phyloP scores from a whole-genome alignment of 352 stramenopile species.

The Phytopythium sindhum region DNA sequence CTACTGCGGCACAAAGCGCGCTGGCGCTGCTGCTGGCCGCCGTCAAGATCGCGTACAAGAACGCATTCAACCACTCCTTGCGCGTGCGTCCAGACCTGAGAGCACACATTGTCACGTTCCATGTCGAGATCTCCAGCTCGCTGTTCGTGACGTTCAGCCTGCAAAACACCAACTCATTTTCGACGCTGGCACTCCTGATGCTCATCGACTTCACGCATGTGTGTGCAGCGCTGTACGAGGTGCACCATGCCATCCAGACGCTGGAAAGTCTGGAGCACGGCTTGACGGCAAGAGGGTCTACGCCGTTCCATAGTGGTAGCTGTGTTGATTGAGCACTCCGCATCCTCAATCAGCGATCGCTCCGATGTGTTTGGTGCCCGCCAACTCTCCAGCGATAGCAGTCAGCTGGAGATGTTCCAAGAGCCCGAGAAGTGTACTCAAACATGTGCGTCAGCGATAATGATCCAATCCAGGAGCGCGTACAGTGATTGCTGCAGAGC shows the following conservation, averaged over 20 bases:
- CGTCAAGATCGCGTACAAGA: constrained; percentile 31
- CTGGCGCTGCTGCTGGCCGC: constrained; percentile 22
- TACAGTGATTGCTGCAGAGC: background rate
- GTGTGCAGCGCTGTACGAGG: constrained; percentile 10
- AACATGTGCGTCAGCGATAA: no score
- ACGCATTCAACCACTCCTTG: constrained; percentile 18
- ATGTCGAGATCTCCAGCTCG: constrained; percentile 38
- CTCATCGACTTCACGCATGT: constrained; percentile 18
- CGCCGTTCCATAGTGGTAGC: no score
- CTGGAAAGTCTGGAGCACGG: constrained; percentile 7
- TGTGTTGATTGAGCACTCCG: background rate
- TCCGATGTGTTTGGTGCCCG: background rate
- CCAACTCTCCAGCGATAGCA: background rate
- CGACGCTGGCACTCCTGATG: constrained; percentile 20
- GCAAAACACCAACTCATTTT: constrained; percentile 31
- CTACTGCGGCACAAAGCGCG: constrained; percentile 2
- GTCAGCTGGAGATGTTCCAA: background rate
- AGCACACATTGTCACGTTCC: constrained; percentile 36
- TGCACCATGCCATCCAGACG: constrained; percentile 6
- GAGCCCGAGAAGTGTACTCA: background rate
- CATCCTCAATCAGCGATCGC: background rate
- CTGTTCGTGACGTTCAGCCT: constrained; percentile 39
- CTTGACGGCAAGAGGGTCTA: no score
- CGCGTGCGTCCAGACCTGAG: constrained; percentile 18
- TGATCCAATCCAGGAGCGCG: background rate